phyloP scores from a whole-genome alignment of 176 grass and related monocot genomes.

The Pharus latifolius region DNA sequence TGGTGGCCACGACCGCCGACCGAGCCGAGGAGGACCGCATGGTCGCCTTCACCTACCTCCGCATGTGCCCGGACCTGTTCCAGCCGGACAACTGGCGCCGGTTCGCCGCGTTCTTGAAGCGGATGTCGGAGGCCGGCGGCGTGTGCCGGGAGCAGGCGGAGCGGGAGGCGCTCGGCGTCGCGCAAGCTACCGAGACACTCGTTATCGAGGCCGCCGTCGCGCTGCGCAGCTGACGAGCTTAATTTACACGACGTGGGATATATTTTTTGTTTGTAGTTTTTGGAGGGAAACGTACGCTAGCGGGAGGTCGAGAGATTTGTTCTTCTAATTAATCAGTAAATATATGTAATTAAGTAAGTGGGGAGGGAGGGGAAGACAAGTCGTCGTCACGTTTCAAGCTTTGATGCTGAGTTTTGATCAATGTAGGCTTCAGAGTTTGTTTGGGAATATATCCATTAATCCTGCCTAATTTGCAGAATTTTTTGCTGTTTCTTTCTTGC shows the following conservation, averaged over 20 bases:
- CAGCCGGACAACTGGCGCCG: constrained; percentile 52
- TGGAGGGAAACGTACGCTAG: no score
- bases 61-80: constrained; percentile 55
- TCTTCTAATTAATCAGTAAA: no score
- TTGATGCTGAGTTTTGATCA: background rate
- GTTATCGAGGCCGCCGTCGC: constrained; percentile 44
- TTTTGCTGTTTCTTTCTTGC: constrained; percentile 9
- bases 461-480: background rate
- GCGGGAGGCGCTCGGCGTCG: constrained; percentile 31
- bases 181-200: constrained; percentile 38
- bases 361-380: background rate
- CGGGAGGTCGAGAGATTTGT: no score
- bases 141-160: constrained; percentile 11
- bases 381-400: background rate
- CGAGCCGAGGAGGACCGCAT: constrained; percentile 34
- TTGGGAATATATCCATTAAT: constrained; percentile 19
- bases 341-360: no score
- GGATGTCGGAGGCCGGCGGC: constrained; percentile 23
- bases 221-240: constrained; percentile 35
- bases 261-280: no score
- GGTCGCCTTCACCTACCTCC: constrained; percentile 83
- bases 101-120: constrained; percentile 55
- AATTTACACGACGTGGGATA: no score
- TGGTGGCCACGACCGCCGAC: constrained; percentile 32
- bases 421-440: background rate